phyloP scores from a whole-genome alignment of 768 basidiomycete species.

The Boletus pseudo-olivaceus region DNA sequence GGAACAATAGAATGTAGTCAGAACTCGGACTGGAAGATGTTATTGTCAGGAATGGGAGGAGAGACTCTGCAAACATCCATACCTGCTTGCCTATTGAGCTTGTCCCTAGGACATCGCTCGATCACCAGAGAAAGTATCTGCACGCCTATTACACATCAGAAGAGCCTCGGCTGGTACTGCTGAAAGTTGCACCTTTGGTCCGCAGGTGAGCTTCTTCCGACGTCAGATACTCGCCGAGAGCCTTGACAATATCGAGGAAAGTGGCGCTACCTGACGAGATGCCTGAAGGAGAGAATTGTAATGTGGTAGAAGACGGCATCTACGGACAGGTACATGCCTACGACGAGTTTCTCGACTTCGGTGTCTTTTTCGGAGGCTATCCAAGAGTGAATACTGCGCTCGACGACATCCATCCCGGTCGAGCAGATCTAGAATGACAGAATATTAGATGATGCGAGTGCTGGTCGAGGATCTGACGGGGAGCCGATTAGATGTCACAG shows the following conservation, averaged over 20 bases:
- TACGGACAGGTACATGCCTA: constrained; percentile 42
- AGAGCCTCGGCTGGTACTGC: not conserved
- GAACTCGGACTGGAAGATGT: constrained; percentile 63
- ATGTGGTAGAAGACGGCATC: not conserved
- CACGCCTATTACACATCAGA: constrained; percentile 54
- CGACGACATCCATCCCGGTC: constrained; percentile 39
- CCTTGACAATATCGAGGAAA: constrained; percentile 78
- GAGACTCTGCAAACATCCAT: constrained; percentile 20
- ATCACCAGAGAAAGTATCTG: constrained; percentile 77
- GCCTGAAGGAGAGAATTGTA: constrained; percentile 32
- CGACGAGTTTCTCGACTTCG: constrained; percentile 55
- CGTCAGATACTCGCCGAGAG: constrained; percentile 83
- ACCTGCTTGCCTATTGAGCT: constrained; percentile 83
- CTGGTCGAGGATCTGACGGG: not conserved
- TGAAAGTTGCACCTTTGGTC: constrained; percentile 61
- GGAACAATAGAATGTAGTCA: constrained; percentile 77
- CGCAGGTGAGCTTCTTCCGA: constrained; percentile 78
- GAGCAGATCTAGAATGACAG: not conserved
- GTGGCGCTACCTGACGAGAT: constrained; percentile 53
- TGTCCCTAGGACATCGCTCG: constrained; percentile 51
- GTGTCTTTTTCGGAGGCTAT: constrained; percentile 60
- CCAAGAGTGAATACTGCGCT: constrained; percentile 67
- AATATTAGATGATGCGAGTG: not conserved
- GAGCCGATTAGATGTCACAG: constrained; percentile 7
- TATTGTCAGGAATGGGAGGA: not conserved